Base-by-base conservation (phyloP, 164 flowering plant species). In the Pachysandra terminalis region DNA sequence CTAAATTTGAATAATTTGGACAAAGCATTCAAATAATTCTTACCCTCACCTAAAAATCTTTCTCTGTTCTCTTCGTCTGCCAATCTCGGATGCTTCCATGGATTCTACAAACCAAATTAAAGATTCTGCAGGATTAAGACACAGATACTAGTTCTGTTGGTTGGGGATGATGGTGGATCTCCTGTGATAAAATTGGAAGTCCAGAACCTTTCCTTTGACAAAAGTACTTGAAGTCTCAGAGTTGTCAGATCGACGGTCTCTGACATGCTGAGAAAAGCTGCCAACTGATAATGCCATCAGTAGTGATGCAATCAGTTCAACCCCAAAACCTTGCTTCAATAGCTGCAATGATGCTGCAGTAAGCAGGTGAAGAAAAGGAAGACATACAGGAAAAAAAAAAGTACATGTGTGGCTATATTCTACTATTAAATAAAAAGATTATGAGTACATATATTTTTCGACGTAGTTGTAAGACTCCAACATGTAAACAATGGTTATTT, bases 201-300 rank as follows among this genome's bases (percentile, higher is more conserved):
- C 6, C 19, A 16, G 28, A 49, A 23, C 14, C 52, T 21, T 40
- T 23, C 35, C 49, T 58, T 26, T 26, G 22, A 45, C 21, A 41
- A 19, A 59, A 6, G 16, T 27, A 45, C 1, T 22, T 23, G 17
- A 40, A 32, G 5, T 45, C 13, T 56, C 19, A 14, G 19, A 17
- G 59, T 32, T 64, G 75, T 87, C 81, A 88, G 54, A 70, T 37
- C 12, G 90, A 85, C 1, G 97, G 97, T 79, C 89, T 91, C 71
- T 95, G 97, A 71, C 96, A 95, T 16, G 94, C 93, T 40, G 86
- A 64, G 71, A 92, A 84, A 24, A 95, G 86, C 78, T 89, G 97
- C 91, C 94, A 92, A 69, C 97, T 87, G 63, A 87, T 77, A 57
- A 85, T 59, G 97, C 97, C 89, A 92, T 89, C 52, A 81, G 84